Conservation (phyloP, 495 filamentous ascomycete species). For the Penicillium pancosmium region DNA sequence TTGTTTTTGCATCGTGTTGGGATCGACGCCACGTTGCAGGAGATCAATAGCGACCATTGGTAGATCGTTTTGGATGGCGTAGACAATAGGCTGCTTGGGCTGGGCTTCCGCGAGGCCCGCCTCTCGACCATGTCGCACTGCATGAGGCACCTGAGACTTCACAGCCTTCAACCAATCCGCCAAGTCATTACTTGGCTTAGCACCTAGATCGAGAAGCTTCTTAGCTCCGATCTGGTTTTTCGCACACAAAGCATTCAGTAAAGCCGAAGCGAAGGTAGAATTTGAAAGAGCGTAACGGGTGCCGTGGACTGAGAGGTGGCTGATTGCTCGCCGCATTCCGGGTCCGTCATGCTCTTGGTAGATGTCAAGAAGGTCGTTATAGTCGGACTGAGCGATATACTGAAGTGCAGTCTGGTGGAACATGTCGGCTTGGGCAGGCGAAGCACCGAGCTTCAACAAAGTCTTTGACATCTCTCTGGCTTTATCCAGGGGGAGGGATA, state of each 20-base stretch:
- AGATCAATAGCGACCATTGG: constrained; percentile 58
- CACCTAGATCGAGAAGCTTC: constrained; percentile 50
- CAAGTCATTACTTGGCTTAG: constrained; percentile 39
- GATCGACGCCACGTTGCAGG: constrained; percentile 60
- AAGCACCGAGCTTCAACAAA: constrained; percentile 71
- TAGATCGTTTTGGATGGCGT: constrained; percentile 53
- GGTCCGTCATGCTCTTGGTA: constrained; percentile 62
- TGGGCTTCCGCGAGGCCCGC: constrained; percentile 36
- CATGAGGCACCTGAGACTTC: constrained; percentile 12
- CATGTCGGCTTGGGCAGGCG: constrained; percentile 70
- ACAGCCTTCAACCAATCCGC: constrained; percentile 44
- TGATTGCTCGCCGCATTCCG: constrained; percentile 62
- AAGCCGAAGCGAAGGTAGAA: constrained; percentile 27
- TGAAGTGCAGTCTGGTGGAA: constrained; percentile 62
- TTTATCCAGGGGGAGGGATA: constrained; percentile 57
- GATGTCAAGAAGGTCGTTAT: constrained; percentile 56
- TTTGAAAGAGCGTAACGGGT: not conserved
- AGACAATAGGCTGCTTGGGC: constrained; percentile 60
- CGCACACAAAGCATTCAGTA: constrained; percentile 48
- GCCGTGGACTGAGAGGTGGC: constrained; percentile 52
- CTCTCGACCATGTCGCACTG: constrained; percentile 26
- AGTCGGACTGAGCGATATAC: constrained; percentile 47
- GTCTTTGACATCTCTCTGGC: constrained; percentile 60
- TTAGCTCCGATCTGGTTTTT: constrained; percentile 35
- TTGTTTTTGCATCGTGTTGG: constrained; percentile 47